Base-by-base conservation (phyloP, 2,329 filamentous ascomycete genomes). In the Neonectria coccinea region DNA sequence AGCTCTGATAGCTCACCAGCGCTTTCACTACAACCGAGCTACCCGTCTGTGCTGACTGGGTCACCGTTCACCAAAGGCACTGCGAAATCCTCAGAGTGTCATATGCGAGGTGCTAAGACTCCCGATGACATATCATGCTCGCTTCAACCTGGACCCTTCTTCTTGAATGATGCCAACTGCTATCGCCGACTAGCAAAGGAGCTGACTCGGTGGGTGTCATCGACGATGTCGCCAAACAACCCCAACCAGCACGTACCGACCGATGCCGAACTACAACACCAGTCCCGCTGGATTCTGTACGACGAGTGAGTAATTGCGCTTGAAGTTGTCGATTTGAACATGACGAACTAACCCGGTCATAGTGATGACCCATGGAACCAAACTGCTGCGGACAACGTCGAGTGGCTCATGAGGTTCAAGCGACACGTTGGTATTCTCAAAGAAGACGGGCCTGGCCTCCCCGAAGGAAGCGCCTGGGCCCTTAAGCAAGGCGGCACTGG, bases 331-430 rank as follows among this genome's bases (percentile, higher is more conserved):
- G 39, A 45, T 42, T 25, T 22, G 8, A 22, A 20, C 2, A 22
- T 20, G 7, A 36, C 33, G n/a, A 54, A 53, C 70, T 78, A 66
- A 75, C 67, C 62, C 25, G 41, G 5, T 7, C 25, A 3, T 18
- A 88, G 86, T 61, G 88, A 89, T 61, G 88, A 89, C 69, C 86
- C 86, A 2, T 89, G 87, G 85, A 89, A 90, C 73, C 85, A 88
- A 69, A 90, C 88, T 0, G 85, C 86, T 1, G 87, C 87, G 31
- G 88, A 90, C 71, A 89, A 90, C 67, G 82, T 81, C 1, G 87
- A 90, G 75, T 90, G 88, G 88, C 80, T 90, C 12, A 81, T 83
- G 60, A 83, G 87, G 48, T 89, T 90, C 79, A 90, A 90, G 75
- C 83, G 86, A 11, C 83, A 87, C 52, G 81, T 79, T 1, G 86